Evolutionary conservation across 2,329 filamentous ascomycete species (phyloP).

Genomic region (Fusarium sp.): DNA sequence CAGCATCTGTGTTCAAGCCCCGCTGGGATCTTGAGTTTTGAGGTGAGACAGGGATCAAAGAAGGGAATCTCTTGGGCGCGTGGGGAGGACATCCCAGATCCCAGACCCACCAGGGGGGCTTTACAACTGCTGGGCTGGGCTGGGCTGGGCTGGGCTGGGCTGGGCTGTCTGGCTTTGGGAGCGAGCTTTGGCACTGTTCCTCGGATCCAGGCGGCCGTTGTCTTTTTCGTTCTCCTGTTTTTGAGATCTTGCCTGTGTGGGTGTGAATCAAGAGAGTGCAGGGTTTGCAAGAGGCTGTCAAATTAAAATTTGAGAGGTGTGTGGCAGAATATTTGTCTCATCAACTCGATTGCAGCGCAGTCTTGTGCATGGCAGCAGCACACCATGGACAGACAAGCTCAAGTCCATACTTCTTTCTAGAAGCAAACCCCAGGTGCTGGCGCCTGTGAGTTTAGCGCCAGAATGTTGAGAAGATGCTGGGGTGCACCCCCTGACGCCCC

Average conservation of each 20-base stretch:
- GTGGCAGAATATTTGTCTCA: background rate
- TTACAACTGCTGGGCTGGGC: background rate
- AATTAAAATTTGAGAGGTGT: background rate
- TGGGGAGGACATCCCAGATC: background rate
- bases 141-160: too few relatives aligned
- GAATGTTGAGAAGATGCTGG: background rate
- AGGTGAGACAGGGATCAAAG: background rate
- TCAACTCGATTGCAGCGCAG: background rate
- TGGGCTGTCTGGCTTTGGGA: background rate
- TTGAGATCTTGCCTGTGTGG: background rate
- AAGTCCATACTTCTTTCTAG: background rate
- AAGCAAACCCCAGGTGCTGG: background rate
- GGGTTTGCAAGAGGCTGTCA: background rate
- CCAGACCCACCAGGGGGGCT: background rate
- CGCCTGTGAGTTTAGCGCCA: background rate
- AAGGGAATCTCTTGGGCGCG: background rate
- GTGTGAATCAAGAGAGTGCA: background rate
- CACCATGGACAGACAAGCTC: background rate
- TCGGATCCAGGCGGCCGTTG: background rate
- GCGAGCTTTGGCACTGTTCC: background rate
- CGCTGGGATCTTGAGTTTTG: background rate
- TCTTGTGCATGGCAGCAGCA: background rate
- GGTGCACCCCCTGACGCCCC: background rate
- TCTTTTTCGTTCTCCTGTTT: background rate
- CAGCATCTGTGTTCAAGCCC: background rate